Evolutionary conservation across 257 asterid genomes (phyloP), one percentile per base, ranked within the genome.

Genomic region (Ocimum tenuiflorum): DNA sequence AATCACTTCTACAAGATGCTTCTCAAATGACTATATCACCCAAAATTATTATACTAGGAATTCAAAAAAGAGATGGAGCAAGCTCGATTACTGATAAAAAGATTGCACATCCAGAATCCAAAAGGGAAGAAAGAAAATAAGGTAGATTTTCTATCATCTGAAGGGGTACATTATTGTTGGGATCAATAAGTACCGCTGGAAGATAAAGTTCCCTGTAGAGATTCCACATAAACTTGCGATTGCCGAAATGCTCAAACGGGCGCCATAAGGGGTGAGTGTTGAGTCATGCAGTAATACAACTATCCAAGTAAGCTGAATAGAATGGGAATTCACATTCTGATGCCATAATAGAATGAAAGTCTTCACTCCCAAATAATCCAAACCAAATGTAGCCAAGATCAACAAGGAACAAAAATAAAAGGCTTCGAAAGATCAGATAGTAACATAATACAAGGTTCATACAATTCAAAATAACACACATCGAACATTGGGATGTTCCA

Each of bases 261-360:
- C 33, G 35, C 5, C 13, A 13, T 22, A 61, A 19, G 58, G 36
- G 41, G 19, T 31, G 7, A 15, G 45, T n/a, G n/a, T n/a, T n/a
- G n/a, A n/a, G n/a, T n/a, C n/a, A 47, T 7, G 59, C 22, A 43
- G 42, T 35, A 35, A 42, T 39, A 35, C 12, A 10, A 50, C 53
- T 11, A 59, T 47, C 49, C 64, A 49, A 49, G 13, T 53, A 54
- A 73, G 39, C 58, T 50, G 51, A 49, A 67, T 42, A 19, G 60
- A 35, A 12, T 60, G 41, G n/a, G 23, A 9, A 29, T 11, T 31
- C 10, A 39, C 42, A 49, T 46, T 46, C 56, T 15, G 36, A 15
- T 18, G 41, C 17, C 31, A 18, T 57, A 45, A 60, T 50, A 14
- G 24, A 33, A 9, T 46, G 42, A 29, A 24, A 7, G 20, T 22